Evolutionary conservation across 208 protist species (phyloP), one percentile per base, ranked within the genome.

Genomic region (Trypanosoma vivax): DNA sequence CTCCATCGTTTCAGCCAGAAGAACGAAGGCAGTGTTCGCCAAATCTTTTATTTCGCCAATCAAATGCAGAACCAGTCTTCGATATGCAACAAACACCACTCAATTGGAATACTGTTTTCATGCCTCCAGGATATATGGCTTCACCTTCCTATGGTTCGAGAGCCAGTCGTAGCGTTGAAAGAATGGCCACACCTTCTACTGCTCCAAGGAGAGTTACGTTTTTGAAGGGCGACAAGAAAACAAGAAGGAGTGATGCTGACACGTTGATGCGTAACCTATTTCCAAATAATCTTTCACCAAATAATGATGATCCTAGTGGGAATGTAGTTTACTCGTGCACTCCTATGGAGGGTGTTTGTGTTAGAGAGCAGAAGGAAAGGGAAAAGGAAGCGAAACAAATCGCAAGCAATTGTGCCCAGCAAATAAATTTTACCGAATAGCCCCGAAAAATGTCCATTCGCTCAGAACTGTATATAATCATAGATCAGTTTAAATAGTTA

Each of bases 311-410:
- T 49, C 13, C 13, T 14, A 27, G 35, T 42, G 18, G 13, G 13
- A 55, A 47, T 2, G 29, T 18, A 18, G 14, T 11, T 19, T 38
- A 19, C 34, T 23, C 27, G 30, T 9, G 10, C 46, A 18, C 37
- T 14, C 40, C 33, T 9, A 6, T 43, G n/a, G 23, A 7, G 6
- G 10, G 39, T 43, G 9, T 19, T 9, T 43, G 39, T 43, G 39
- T 43, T 9, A 7, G 16, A 1, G 14, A 28, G 38, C 13, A 5
- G 14, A 19, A 18, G 35, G 7, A 23, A 16, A 1, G 39, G 30
- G 30, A 11, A 49, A 24, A 49, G n/a, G 41, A 63, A 83, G 40
- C 46, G 65, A 37, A 23, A 65, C 46, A 45, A 50, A n/a, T 34
- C n/a, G 31, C 6, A 24, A 6, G 16, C 9, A 18, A 43, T 19